Evolutionary conservation across 2,329 filamentous ascomycete species (phyloP), one percentile per base, ranked within the genome.

Genomic region (Aspergillus amoenus): DNA sequence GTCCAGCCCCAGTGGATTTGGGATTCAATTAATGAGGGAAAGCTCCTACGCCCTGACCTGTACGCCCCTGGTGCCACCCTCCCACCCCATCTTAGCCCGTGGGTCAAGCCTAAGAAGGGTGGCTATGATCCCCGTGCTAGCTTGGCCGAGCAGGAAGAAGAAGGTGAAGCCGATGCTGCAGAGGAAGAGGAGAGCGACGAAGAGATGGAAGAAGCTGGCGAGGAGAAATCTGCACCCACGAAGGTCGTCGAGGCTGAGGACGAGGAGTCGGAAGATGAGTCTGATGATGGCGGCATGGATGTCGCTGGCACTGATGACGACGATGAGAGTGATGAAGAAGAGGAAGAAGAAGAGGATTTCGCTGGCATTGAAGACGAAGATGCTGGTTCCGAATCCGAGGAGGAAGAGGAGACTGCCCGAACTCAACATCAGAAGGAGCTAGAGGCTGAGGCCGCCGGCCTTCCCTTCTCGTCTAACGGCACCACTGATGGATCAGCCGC

Each of bases 1-100:
- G 79, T 99, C 55, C 94, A 99, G 78, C 94, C 94, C 18, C 94
- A 99, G 73, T 99, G 95, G 93, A 87, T 99, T 4, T 99, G 94
- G 94, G 94, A 99, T 71, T 93, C 90, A 68, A 80, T 96, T 73
- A 99, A 99, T 73, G 90, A 94, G 45, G 91, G 91, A 61, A 91
- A 93, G 75, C 79, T 99, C 55, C 87, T 97, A 73, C 84, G 89
- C 63, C 86, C 93, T 32, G 91, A 97, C 70, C 77, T 93, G 37
- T 99, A 99, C 69, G 90, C 88, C 0, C 94, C 94, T 2, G 94
- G 94, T 17, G 89, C 93, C 17, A 88, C 91, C 64, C 81, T 99
- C 32, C 94, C 94, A 21, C 94, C 94, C 12, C 94, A 99, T 81
- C 77, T 99, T 66, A 97, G 93, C 74, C 94, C 94, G 24, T 99